Base-by-base conservation (phyloP, 1,139 yeast genomes). In the Zygoascus hellenicus region DNA sequence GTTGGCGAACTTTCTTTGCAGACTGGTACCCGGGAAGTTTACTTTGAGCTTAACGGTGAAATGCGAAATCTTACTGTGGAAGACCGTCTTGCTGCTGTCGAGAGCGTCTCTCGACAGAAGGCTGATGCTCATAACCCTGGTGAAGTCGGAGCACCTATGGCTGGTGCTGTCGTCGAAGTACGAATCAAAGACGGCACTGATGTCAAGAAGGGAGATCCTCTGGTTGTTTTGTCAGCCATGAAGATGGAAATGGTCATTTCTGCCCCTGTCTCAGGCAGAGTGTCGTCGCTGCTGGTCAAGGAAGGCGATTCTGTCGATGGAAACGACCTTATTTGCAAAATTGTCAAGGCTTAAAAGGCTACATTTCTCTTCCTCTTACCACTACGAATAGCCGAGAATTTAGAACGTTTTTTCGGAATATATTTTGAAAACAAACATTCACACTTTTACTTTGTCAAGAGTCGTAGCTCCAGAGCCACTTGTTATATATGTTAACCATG, bases 191-290 rank as follows among this genome's bases (percentile, higher is more conserved):
- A 80, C 58, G 96, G 95, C 52, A 75, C 81, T 47, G 84, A 83
- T 57, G 96, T 94, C 56, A 88, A 86, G 78, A 92, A 90, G 79
- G 98, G 99, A 57, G 96, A 92, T 65, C 94, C 97, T 38, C 69
- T 92, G 59, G 95, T 95, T 49, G 96, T 92, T 29, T 76, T 92
- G 63, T 82, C 94, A 64, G 98, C 99, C 56, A 94, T 92, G 99
- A 94, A 94, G 80, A 94, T 94, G 98, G 99, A 92, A 74, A 92
- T 92, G 97, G 95, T 92, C 46, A 90, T 92, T 58, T 79, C 90
- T 65, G 92, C 99, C 9, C 96, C 95, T 47, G 83, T 80, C 53
- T 76, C 83, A 51, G 99, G 98, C 65, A 79, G 76, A 64, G 81
- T 94, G 52, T 82, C 84, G 46, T 85, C 83, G 29, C 76, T 92